These are phyloP conservation scores for Raffaelea albimanens DNA, from an alignment of 2,329 filamentous ascomycete species.

Conservation along the genomic window DNA sequence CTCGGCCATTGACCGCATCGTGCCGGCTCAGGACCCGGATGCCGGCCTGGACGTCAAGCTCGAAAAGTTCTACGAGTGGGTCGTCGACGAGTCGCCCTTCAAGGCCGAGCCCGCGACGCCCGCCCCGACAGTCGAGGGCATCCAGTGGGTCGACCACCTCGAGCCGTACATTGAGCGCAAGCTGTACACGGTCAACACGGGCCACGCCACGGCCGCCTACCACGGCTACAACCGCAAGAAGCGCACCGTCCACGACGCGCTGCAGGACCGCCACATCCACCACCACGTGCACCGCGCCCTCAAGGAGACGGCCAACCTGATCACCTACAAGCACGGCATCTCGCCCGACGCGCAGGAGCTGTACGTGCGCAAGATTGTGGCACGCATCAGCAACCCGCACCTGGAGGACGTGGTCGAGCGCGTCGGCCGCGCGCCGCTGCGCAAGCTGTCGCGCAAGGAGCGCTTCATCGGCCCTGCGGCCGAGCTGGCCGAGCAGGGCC, in stretches of 20 bases:
- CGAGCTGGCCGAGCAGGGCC: conserved; percentile 73
- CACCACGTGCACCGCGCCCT: conserved; percentile 71
- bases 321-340: conserved; percentile 75
- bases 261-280: conserved; percentile 72
- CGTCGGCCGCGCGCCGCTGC: conserved; percentile 86
- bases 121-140: conserved; percentile 67
- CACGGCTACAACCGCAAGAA: conserved; percentile 83
- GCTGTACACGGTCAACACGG: conserved; percentile 98
- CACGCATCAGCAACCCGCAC: conserved; percentile 85
- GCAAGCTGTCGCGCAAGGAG: conserved; percentile 91
- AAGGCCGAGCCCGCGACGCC: conserved; percentile 59
- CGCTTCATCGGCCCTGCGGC: conserved; percentile 89
- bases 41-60: conserved; percentile 85
- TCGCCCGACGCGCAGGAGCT: conserved; percentile 62
- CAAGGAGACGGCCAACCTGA: conserved; percentile 76
- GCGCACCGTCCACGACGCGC: conserved; percentile 79
- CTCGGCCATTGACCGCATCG: conserved; percentile 96
- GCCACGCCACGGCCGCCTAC: conserved; percentile 92
- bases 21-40: conserved; percentile 75
- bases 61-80: conserved; percentile 99
- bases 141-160: conserved; percentile 89
- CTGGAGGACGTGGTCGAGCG: conserved; percentile 90
- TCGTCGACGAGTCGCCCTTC: conserved; percentile 83
- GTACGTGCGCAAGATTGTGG: conserved; percentile 88
- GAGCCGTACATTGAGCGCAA: conserved; percentile 97